These are phyloP conservation scores for Phytopythium cucurbitacearum DNA, from an alignment of 352 stramenopile genomes.

Conservation along the genomic window DNA sequence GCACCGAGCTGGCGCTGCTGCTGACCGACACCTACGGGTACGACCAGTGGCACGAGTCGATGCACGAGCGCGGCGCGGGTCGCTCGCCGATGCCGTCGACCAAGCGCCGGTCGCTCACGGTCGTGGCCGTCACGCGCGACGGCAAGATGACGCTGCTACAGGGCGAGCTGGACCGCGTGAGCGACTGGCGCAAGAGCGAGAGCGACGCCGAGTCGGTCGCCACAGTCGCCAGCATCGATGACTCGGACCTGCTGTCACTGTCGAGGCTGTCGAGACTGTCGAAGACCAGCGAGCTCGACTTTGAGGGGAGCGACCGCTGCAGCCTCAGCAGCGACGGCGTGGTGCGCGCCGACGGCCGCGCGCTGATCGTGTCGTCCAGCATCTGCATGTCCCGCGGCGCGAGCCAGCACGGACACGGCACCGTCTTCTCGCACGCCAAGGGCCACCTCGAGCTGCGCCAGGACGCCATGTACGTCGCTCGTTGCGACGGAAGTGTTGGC, in stretches of 20 bases:
- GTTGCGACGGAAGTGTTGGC: no score
- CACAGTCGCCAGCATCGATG: conserved; percentile 2
- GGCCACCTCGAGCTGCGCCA: conserved; percentile 20
- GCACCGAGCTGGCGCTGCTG: conserved; percentile 13
- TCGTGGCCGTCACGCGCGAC: conserved; percentile 6
- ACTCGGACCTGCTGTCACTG: conserved; percentile 2
- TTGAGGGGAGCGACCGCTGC: not conserved
- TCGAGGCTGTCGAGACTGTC: not conserved
- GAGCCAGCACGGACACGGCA: conserved; percentile 7
- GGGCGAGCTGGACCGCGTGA: not conserved
- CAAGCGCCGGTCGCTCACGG: conserved; percentile 2
- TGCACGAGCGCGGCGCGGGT: not conserved
- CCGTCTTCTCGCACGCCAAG: conserved; percentile 16
- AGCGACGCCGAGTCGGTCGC: conserved; percentile 4
- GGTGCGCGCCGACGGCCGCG: conserved; percentile 3
- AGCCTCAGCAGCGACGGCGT: not conserved
- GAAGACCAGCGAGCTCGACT: not conserved
- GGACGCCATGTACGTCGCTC: conserved; percentile 13
- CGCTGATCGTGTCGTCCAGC: conserved; percentile 11
- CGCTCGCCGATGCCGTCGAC: not conserved
- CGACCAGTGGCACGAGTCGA: conserved; percentile 6
- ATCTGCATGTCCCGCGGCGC: conserved; percentile 22
- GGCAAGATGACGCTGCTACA: conserved; percentile 6
- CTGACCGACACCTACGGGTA: conserved; percentile 8
- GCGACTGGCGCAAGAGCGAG: conserved; percentile 2